These are phyloP conservation scores for Thelonectria discophora DNA, from an alignment of 2,329 filamentous ascomycete species.

Conservation along the genomic window DNA sequence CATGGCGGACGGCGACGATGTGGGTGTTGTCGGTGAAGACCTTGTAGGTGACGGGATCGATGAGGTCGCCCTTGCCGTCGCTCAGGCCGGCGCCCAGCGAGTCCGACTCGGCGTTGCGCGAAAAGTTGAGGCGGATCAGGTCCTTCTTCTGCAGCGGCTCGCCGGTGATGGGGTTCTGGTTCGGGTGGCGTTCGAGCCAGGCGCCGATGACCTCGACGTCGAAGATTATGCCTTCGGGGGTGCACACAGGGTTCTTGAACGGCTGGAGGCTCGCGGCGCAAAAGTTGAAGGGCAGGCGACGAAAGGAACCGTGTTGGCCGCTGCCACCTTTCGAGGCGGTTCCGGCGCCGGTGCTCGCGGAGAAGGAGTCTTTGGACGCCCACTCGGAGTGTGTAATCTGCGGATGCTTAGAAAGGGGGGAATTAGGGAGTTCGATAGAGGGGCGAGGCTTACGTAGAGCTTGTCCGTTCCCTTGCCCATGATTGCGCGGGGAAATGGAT, in stretches of 20 bases:
- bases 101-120: slow-evolving; percentile 81
- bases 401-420: slow-evolving; percentile 1
- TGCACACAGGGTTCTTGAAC: slow-evolving; percentile 95
- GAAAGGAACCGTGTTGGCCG: slow-evolving; percentile 69
- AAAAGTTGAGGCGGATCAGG: slow-evolving; percentile 89
- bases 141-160: slow-evolving; percentile 80
- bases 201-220: slow-evolving; percentile 93
- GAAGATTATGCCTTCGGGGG: slow-evolving; percentile 85
- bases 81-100: slow-evolving; percentile 56
- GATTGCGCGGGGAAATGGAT: slow-evolving; percentile 23
- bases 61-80: slow-evolving; percentile 77
- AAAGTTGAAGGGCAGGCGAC: slow-evolving; percentile 95
- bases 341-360: slow-evolving; percentile 78
- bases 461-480: slow-evolving; percentile 59
- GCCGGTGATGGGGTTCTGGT: slow-evolving; percentile 90
- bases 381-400: slow-evolving; percentile 96
- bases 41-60: slow-evolving; percentile 97
- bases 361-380: slow-evolving; percentile 89
- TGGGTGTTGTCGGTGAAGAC: slow-evolving; percentile 98
- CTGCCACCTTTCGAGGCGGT: slow-evolving; percentile 57
- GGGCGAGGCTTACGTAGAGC: slow-evolving; percentile 49
- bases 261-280: slow-evolving; percentile 96
- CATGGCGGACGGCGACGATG: slow-evolving; percentile 84
- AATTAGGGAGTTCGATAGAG: not conserved
- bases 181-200: slow-evolving; percentile 88